Base-by-base conservation (phyloP, 179 eudicot genomes). In the Nepenthes alata region DNA sequence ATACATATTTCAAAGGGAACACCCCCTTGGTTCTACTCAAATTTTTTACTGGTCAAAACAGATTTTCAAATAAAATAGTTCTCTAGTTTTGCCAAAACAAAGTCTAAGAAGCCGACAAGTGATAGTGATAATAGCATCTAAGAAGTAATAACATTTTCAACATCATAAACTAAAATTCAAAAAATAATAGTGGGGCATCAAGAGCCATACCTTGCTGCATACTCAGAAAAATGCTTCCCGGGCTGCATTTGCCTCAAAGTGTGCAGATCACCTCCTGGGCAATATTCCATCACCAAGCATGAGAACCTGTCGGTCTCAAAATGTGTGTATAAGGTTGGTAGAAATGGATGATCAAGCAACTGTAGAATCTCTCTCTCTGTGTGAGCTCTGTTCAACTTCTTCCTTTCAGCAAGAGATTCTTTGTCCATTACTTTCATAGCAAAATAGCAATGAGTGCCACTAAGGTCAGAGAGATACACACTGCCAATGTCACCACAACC, bases 361-460 rank as follows among this genome's bases (percentile, higher is more conserved):
- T 86, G 95, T 68, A 89, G 70, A 68, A 89, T 89, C 73, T 89
- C 96, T 71, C 94, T 77, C 72, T 89, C 96, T 4, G 94, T 89
- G 66, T 86, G 90, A 58, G 96, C 93, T 71, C 96, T 74, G 15
- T 70, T 74, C 75, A 86, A 61, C 79, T 89, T 89, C 77, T 89
- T 89, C 80, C 96, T 80, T 52, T 83, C 80, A 44, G 85, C 88
- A 67, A 89, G 90, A 16, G 90, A 84, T 39, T 82, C 86, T 79
- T 86, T 89, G 60, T 89, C 94, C 94, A 89, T 89, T 57, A 89
- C 96, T 63, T 89, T 89, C 96, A 89, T 89, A 2, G 96, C 96
- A 72, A 89, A 89, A 57, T 75, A 82, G 57, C 95, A 86, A 13
- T 81, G 82, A 45, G 91, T 89, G 1, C 81, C 85, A 69, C 88